A percentile compares a stretch with the other conserved stretches of the same genome.
phyloP scores from a whole-genome alignment of 768 basidiomycete genomes.

The Russula vinacea region DNA sequence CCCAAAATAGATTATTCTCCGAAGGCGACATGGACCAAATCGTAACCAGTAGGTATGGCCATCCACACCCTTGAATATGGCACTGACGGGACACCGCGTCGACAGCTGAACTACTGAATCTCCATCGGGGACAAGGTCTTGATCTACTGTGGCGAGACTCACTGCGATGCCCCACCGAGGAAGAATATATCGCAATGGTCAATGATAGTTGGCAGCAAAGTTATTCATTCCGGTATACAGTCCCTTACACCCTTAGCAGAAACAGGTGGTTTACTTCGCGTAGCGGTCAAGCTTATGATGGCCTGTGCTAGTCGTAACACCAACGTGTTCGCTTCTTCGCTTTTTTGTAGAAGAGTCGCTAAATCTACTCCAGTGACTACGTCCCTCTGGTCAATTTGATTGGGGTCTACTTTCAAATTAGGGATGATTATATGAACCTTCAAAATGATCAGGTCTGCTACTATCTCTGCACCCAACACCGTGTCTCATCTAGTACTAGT shows the following conservation, averaged over 20 bases:
- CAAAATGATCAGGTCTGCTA: slow-evolving; percentile 71
- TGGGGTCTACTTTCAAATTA: slow-evolving; percentile 92
- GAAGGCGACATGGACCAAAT: slow-evolving; percentile 58
- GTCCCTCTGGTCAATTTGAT: slow-evolving; percentile 91
- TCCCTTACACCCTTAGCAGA: slow-evolving; percentile 47
- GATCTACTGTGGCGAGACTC: slow-evolving; percentile 95
- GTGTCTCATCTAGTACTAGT: slow-evolving; percentile 45
- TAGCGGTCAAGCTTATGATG: slow-evolving; percentile 97
- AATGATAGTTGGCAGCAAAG: slow-evolving; percentile 72
- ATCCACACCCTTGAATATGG: neutral
- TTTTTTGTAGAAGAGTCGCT: neutral
- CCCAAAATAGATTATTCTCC: slow-evolving; percentile 32
- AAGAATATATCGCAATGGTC: slow-evolving; percentile 94
- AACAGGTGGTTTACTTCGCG: slow-evolving; percentile 88
- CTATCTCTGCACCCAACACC: neutral
- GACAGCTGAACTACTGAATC: slow-evolving; percentile 36
- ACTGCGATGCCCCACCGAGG: slow-evolving; percentile 86
- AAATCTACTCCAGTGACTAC: slow-evolving; percentile 59
- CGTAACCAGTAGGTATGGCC: slow-evolving; percentile 60
- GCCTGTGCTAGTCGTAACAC: slow-evolving; percentile 66
- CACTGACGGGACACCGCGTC: slow-evolving; percentile 1
- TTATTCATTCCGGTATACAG: neutral
- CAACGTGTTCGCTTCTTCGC: slow-evolving; percentile 46
- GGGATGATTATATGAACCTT: slow-evolving; percentile 97
- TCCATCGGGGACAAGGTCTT: slow-evolving; percentile 93